Percentiles rank a stretch among this genome's conserved stretches.
Conservation (phyloP, 2,329 filamentous ascomycete genomes). For the Conoideocrella luteorostrata region DNA sequence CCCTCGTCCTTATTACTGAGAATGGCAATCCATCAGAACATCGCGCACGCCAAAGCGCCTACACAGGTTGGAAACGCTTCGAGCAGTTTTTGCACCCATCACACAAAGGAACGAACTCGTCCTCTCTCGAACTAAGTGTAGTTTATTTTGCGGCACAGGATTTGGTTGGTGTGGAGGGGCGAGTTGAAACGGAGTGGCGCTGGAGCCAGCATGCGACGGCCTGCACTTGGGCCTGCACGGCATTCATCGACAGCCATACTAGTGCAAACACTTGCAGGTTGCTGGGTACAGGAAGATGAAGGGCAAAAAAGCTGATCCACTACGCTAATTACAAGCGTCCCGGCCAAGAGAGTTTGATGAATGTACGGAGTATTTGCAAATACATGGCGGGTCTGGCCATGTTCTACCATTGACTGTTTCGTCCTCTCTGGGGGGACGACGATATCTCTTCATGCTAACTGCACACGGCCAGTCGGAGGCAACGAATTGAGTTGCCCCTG, state of each 20-base stretch:
- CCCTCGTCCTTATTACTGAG: too few relatives aligned
- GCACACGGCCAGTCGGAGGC: not conserved
- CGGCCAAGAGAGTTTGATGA: not conserved
- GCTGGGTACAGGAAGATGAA: conserved; percentile 5
- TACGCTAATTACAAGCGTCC: not conserved
- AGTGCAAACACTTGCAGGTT: too few relatives aligned
- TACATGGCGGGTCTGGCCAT: too few relatives aligned
- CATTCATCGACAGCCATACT: too few relatives aligned
- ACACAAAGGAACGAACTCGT: too few relatives aligned
- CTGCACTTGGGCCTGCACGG: conserved; percentile 4
- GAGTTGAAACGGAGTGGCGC: conserved; percentile 18
- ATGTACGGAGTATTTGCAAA: too few relatives aligned
- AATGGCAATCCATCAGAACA: too few relatives aligned
- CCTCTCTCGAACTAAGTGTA: not conserved
- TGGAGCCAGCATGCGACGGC: not conserved
- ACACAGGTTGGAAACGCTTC: too few relatives aligned
- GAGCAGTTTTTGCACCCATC: too few relatives aligned
- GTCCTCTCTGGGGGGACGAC: too few relatives aligned
- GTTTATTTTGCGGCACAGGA: not conserved
- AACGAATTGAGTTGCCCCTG: not conserved
- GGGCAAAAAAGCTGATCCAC: conserved; percentile 1
- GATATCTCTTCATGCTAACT: not conserved
- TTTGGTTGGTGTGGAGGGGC: not conserved
- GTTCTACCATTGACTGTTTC: too few relatives aligned
- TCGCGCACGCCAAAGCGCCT: too few relatives aligned